phyloP scores from a whole-genome alignment of 192 early-diverging fungal genomes.

The Backusella tarrabulga region DNA sequence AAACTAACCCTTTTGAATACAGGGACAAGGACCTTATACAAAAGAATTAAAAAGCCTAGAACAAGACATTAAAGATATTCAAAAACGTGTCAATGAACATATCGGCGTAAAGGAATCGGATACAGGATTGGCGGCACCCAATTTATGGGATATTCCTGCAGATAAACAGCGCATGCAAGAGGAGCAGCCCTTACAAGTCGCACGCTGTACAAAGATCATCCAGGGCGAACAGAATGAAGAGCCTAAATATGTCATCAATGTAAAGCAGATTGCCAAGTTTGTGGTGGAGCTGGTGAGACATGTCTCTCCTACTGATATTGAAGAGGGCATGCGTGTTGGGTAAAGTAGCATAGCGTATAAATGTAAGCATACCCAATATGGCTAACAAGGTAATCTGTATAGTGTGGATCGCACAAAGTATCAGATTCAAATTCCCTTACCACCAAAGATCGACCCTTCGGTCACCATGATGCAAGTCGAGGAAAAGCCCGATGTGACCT shows the following conservation, averaged over 20 bases:
- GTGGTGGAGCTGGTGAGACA: conserved; percentile 95
- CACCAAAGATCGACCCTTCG: conserved; percentile 97
- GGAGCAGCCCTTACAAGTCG: conserved; percentile 94
- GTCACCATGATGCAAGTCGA: conserved; percentile 99
- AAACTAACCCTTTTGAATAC: neutral
- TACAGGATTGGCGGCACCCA: conserved; percentile 96
- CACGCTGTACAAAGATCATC: conserved; percentile 99
- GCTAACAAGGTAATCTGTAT: neutral
- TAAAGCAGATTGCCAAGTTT: conserved; percentile 99
- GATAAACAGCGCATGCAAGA: conserved; percentile 98
- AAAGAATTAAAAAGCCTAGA: conserved; percentile 93
- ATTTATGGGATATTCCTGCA: conserved; percentile 98
- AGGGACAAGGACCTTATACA: conserved; percentile 98
- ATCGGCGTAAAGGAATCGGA: conserved; percentile 99
- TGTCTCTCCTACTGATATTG: conserved; percentile 98
- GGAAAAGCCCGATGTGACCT: conserved; percentile 99
- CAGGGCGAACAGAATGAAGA: conserved; percentile 85
- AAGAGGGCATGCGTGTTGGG: conserved; percentile 99
- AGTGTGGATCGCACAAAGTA: conserved; percentile 98
- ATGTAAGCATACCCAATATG: neutral
- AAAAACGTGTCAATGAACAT: conserved; percentile 98
- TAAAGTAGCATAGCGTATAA: conserved; percentile 32
- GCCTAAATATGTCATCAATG: conserved; percentile 97
- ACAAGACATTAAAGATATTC: conserved; percentile 93
- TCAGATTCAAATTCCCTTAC: conserved; percentile 98